phyloP scores from a whole-genome alignment of 306 rosid genomes.

The Cicer arietinum region DNA sequence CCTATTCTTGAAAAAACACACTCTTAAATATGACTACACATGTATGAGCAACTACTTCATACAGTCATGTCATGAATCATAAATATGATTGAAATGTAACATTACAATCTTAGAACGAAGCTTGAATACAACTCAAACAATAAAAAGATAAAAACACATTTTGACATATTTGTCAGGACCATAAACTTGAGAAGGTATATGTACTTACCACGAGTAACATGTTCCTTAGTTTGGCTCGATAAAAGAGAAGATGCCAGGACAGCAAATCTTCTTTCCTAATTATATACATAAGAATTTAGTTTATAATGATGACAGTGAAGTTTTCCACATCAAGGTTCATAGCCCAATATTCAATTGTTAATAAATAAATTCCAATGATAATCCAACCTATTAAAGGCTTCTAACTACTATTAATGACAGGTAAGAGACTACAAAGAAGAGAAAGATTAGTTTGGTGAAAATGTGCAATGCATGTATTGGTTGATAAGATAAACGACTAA shows the following conservation, averaged over 20 bases:
- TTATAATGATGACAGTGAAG: constrained; percentile 9
- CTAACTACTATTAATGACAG: no score
- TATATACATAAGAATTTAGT: constrained; percentile 27
- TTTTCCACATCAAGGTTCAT: constrained; percentile 29
- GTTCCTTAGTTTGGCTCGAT: constrained; percentile 97
- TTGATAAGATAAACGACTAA: background rate
- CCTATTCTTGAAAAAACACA: constrained; percentile 61
- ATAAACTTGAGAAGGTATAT: constrained; percentile 27
- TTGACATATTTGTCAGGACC: background rate
- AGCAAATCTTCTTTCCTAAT: constrained; percentile 88
- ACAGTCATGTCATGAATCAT: background rate
- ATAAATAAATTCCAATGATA: background rate
- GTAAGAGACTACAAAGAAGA: no score
- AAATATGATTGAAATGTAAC: constrained; percentile 9
- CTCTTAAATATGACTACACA: constrained; percentile 36
- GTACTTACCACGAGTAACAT: constrained; percentile 74
- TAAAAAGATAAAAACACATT: constrained; percentile 9
- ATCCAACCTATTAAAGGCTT: no score
- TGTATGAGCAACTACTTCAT: constrained; percentile 6
- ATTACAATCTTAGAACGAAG: constrained; percentile 23
- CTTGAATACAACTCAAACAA: constrained; percentile 7
- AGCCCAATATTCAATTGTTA: constrained; percentile 1
- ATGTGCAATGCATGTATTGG: no score
- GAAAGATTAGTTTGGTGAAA: no score
- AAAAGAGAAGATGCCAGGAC: constrained; percentile 84